phyloP scores from a whole-genome alignment of 352 stramenopile genomes.

The Globisporangium perplexum region DNA sequence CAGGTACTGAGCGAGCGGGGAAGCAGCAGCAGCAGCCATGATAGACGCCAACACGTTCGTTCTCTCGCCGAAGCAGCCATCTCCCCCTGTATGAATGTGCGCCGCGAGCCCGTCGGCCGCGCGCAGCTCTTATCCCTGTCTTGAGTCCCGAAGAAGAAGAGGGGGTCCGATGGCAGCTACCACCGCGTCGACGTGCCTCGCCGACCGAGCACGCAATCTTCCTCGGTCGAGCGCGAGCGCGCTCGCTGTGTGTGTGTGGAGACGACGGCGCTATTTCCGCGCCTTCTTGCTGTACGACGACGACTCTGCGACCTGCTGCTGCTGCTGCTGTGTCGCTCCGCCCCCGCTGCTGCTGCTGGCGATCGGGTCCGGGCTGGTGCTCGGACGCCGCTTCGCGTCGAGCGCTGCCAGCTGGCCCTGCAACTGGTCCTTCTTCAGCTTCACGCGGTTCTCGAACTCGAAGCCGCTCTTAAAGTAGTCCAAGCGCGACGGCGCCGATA shows the following conservation, averaged over 20 bases:
- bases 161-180: not conserved
- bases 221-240: not conserved
- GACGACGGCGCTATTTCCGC: constrained; percentile 26
- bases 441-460: constrained; percentile 88
- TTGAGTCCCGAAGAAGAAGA: not conserved
- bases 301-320: constrained; percentile 14
- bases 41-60: constrained; percentile 1
- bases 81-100: constrained; percentile 1
- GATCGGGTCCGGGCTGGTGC: constrained; percentile 26
- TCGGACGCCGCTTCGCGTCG: constrained; percentile 67
- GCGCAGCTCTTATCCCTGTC: not conserved
- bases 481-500: constrained; percentile 79
- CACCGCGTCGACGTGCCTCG: not conserved
- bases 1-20: constrained; percentile 44
- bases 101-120: not conserved
- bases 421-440: constrained; percentile 87
- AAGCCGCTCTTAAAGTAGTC: constrained; percentile 91
- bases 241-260: not conserved
- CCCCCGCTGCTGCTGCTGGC: constrained; percentile 29
- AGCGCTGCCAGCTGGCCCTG: constrained; percentile 78
- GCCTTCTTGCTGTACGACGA: constrained; percentile 48
- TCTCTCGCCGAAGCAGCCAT: not conserved
- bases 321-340: constrained; percentile 15
- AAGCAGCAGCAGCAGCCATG: not conserved
- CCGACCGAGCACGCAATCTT: not conserved